A percentile compares a stretch with the other conserved stretches of the same genome.
Conservation (phyloP, 2,329 filamentous ascomycete genomes). For the Stemphylium vesicarium region DNA sequence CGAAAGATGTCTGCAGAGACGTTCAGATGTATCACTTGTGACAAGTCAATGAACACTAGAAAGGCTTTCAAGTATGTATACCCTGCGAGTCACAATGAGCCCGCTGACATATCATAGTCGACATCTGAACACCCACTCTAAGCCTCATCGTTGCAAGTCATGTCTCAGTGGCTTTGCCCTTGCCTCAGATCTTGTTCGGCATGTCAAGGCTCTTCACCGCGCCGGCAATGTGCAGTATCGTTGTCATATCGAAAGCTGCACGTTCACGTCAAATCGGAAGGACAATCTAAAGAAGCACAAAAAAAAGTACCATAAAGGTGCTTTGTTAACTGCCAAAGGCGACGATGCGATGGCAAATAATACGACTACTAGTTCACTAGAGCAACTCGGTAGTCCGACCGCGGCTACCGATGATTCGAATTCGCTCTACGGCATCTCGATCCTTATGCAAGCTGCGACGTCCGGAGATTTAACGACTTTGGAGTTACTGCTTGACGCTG, state of each 20-base stretch:
- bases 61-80: conserved; percentile 7
- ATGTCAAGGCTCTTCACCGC: conserved; percentile 9
- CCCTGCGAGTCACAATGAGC: background rate
- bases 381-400: background rate
- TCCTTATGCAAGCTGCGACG: conserved; percentile 9
- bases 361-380: background rate
- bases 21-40: background rate
- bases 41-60: background rate
- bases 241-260: conserved; percentile 3
- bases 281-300: conserved; percentile 16
- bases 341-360: no score
- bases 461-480: conserved; percentile 4
- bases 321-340: background rate
- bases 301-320: background rate
- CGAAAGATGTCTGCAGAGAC: background rate
- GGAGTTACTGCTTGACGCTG: background rate
- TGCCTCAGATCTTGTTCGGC: conserved; percentile 9
- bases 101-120: conserved; percentile 1
- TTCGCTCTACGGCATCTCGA: background rate
- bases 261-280: background rate
- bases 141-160: background rate
- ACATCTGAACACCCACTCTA: conserved; percentile 16
- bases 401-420: background rate
- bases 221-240: background rate
- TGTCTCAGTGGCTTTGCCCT: conserved; percentile 12